Base-by-base conservation (phyloP, 1,284 basidiomycete species). In the Calocybe gambosa region DNA sequence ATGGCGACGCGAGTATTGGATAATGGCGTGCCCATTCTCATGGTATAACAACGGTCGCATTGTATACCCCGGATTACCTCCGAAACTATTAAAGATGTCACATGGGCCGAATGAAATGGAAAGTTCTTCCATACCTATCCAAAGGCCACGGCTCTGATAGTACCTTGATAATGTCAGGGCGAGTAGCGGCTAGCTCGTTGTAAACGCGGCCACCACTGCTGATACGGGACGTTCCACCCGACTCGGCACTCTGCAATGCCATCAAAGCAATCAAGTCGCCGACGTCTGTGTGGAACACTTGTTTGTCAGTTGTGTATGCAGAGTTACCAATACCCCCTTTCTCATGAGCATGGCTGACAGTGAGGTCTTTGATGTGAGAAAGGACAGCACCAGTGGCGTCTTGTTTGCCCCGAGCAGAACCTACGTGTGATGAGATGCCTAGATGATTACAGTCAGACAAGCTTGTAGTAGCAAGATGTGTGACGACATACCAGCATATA, bases 211-310 rank as follows among this genome's bases (percentile, higher is more conserved):
- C 63, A 21, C 64, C 59, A 54, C 70, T 72, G 52, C 66, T 69
- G 28, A 75, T 67, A 40, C 69, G 64, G 3, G 70, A 72, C n/a
- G 61, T 65, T 3, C 70, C 71, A 10, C 70, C 72, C 45, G 70
- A 64, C 21, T 62, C 66, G 7, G 71, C 68, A 3, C 61, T 58
- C 43, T 70, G 61, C 20, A 73, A 58, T 0, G 68, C 67, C 44
- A 73, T 60, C 31, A 73, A 57, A 4, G 68, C 64, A 46, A 74
- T 69, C 38, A 73, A 55, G 53, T 73, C 70, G 1, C 70, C 70
- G 29, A 67, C 62, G 46, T 74, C 71, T 0, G 71, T 72, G 50
- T 74, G 71, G 57, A 73, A 74, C 9, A 74, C 71, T 52, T 73
- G 71, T 46, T 67, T 69, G 55, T 73, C 71, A 0, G 70, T 73